Conservation (phyloP, 768 basidiomycete genomes). For the Russula sp. region DNA sequence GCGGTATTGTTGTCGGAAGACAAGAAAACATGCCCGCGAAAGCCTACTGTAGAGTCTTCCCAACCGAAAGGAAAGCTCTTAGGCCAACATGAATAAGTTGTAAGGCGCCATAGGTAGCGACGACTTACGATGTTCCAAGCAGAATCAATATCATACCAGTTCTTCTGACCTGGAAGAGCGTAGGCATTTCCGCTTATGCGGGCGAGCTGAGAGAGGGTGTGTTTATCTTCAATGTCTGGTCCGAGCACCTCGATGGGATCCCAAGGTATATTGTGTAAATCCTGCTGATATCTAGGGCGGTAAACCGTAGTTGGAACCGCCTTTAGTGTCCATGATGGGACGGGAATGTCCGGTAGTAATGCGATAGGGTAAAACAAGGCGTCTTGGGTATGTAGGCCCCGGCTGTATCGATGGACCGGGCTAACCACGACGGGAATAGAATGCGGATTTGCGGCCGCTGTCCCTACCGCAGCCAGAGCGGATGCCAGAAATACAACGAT, state of each 20-base stretch:
- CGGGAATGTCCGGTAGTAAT: conserved; percentile 1
- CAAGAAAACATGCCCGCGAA: conserved; percentile 87
- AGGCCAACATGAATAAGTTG: neutral
- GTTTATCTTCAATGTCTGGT: conserved; percentile 75
- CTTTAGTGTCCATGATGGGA: conserved; percentile 38
- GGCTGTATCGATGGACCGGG: conserved; percentile 13
- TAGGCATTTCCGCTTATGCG: conserved; percentile 91
- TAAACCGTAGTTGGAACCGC: conserved; percentile 57
- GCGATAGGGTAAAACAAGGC: conserved; percentile 9
- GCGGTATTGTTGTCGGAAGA: conserved; percentile 76
- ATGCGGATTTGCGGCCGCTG: conserved; percentile 6
- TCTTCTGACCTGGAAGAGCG: conserved; percentile 59
- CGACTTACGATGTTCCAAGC: conserved; percentile 58
- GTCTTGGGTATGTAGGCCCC: neutral
- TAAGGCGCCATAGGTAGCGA: neutral
- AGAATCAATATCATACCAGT: conserved; percentile 79
- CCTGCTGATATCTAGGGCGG: conserved; percentile 53
- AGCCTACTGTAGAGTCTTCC: conserved; percentile 65
- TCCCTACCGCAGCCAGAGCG: neutral
- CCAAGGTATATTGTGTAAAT: conserved; percentile 60
- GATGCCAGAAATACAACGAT: neutral
- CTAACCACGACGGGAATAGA: conserved; percentile 11
- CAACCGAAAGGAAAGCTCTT: conserved; percentile 82
- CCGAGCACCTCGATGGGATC: conserved; percentile 59
- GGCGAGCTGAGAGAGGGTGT: conserved; percentile 79